A percentile compares a stretch with the other conserved stretches of the same genome.
Conservation (phyloP, 371 early-diverging fungal species). For the Rhizopus microsporus region DNA sequence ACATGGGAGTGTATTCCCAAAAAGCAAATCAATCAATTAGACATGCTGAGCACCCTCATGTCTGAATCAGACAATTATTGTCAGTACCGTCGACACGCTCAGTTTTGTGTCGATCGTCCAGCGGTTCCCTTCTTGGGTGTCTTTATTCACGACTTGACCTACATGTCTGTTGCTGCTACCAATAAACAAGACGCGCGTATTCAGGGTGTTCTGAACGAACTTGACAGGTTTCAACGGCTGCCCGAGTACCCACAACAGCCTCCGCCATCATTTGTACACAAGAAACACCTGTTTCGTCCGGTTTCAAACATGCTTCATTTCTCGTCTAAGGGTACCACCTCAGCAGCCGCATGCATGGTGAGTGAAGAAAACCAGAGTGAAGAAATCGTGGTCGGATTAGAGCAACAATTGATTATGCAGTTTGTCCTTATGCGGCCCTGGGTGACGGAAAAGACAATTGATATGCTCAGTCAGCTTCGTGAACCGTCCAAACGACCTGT, state of each 20-base stretch:
- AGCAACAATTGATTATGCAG: constrained; percentile 57
- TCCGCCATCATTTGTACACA: constrained; percentile 45
- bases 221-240: constrained; percentile 54
- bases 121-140: constrained; percentile 74
- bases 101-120: constrained; percentile 32
- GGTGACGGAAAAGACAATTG: constrained; percentile 66
- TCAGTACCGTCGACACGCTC: constrained; percentile 59
- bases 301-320: constrained; percentile 44
- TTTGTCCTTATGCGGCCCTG: constrained; percentile 54
- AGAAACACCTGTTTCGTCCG: constrained; percentile 47
- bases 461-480: constrained; percentile 62
- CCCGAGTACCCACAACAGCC: constrained; percentile 59
- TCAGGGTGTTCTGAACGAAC: constrained; percentile 35
- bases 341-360: constrained; percentile 15
- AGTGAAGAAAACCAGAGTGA: constrained; percentile 16
- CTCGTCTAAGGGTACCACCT: constrained; percentile 8
- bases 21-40: constrained; percentile 56
- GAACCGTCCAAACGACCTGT: constrained; percentile 57
- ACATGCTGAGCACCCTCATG: constrained; percentile 53
- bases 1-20: constrained; percentile 77
- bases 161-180: constrained; percentile 62
- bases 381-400: constrained; percentile 24
- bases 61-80: constrained; percentile 69
- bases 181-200: constrained; percentile 46
- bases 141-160: constrained; percentile 76